These are phyloP conservation scores for Apiospora rasikravindrae DNA, from an alignment of 2,329 filamentous ascomycete species.

Conservation along the genomic window DNA sequence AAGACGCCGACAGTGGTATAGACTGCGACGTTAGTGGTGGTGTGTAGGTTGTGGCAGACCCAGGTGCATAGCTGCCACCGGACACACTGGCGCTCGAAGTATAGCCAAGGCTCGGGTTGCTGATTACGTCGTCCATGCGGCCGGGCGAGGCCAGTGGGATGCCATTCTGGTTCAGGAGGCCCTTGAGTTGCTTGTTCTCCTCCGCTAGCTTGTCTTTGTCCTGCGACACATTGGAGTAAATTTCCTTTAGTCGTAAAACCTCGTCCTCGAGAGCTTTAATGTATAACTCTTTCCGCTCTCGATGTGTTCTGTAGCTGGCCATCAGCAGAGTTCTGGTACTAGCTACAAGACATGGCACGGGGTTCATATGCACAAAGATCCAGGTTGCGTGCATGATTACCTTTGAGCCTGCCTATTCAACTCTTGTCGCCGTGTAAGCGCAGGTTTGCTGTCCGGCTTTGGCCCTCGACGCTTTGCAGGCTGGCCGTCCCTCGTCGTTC, in stretches of 20 bases:
- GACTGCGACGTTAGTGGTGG: slow-evolving; percentile 53
- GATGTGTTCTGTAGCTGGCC: slow-evolving; percentile 74
- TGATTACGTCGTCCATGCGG: slow-evolving; percentile 48
- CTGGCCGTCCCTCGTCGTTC: slow-evolving; percentile 83
- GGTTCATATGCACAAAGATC: not conserved
- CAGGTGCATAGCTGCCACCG: slow-evolving; percentile 61
- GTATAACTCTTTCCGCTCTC: slow-evolving; percentile 94
- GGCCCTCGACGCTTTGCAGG: slow-evolving; percentile 88
- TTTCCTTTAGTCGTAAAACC: slow-evolving; percentile 85
- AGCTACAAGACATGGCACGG: not conserved
- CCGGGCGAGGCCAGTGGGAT: slow-evolving; percentile 43
- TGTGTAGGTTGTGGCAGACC: slow-evolving; percentile 53
- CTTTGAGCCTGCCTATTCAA: slow-evolving; percentile 94
- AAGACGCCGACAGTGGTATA: slow-evolving; percentile 46
- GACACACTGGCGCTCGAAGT: slow-evolving; percentile 63
- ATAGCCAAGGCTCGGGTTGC: slow-evolving; percentile 54
- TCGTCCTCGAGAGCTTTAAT: slow-evolving; percentile 94
- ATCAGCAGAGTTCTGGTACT: slow-evolving; percentile 19
- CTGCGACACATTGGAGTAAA: slow-evolving; percentile 74
- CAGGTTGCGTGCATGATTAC: slow-evolving; percentile 52
- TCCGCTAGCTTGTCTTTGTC: slow-evolving; percentile 78
- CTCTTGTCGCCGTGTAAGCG: slow-evolving; percentile 88
- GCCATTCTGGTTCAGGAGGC: slow-evolving; percentile 59
- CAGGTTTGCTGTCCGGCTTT: slow-evolving; percentile 95
- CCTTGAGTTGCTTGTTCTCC: slow-evolving; percentile 78